These are phyloP conservation scores for Aspergillus panamensis DNA, from an alignment of 495 filamentous ascomycete genomes.

Conservation along the genomic window DNA sequence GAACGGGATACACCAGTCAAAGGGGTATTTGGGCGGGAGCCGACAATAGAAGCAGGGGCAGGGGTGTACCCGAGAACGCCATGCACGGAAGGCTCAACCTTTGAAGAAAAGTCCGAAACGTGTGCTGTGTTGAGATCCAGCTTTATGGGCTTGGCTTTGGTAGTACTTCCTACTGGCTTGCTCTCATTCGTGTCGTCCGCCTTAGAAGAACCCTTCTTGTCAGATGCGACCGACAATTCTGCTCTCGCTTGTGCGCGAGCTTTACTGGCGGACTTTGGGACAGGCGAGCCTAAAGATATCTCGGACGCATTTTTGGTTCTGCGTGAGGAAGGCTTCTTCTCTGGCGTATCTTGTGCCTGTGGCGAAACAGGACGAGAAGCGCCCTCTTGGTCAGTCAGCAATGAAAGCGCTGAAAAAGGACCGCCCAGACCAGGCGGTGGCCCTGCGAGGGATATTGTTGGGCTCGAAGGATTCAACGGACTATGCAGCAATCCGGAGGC, in stretches of 20 bases:
- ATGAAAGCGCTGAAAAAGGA: constrained; percentile 29
- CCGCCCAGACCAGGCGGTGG: constrained; percentile 32
- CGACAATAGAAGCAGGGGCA: constrained; percentile 24
- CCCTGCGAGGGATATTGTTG: constrained; percentile 31
- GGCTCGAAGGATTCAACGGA: constrained; percentile 31
- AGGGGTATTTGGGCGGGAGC: constrained; percentile 38
- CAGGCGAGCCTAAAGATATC: constrained; percentile 43
- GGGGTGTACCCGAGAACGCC: constrained; percentile 18
- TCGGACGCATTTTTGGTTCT: constrained; percentile 37
- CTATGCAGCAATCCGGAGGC: constrained; percentile 40
- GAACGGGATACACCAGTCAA: constrained; percentile 40
- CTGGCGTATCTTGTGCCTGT: constrained; percentile 21
- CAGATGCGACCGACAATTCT: constrained; percentile 22
- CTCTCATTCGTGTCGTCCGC: constrained; percentile 7
- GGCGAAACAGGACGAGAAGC: constrained; percentile 23
- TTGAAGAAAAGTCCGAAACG: constrained; percentile 22
- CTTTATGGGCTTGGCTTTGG: constrained; percentile 35
- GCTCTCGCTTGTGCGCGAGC: constrained; percentile 26
- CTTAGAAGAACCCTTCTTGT: constrained; percentile 24
- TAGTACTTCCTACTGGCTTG: constrained; percentile 12
- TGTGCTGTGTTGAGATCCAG: constrained; percentile 23
- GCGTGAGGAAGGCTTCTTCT: constrained; percentile 19
- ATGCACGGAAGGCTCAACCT: constrained; percentile 25
- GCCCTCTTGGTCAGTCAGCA: constrained; percentile 23
- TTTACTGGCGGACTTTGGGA: constrained; percentile 37